Evolutionary conservation across 169 alveolate species (phyloP), one percentile per base, ranked within the genome.

Genomic region (Plasmodium blacklocki): DNA sequence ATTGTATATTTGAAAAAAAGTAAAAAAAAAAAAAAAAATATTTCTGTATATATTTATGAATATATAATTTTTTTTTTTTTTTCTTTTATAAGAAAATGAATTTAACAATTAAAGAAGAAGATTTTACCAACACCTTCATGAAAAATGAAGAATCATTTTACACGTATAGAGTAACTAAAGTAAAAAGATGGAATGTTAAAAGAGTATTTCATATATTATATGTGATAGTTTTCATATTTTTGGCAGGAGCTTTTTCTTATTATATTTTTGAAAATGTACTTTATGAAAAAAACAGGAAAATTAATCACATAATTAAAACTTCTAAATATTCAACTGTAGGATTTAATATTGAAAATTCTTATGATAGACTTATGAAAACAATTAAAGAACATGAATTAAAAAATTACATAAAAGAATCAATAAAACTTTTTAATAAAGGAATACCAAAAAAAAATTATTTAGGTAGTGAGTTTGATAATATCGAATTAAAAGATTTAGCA

Each of bases 401-500:
- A 15, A 73, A 56, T 56, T 73, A 73, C 39, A 15, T 73, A 0
- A 73, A 52, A 39, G 87, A 73, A n/a, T 29, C 87, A 5, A n/a
- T 12, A 14, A 73, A 56, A 11, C 59, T 73, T 8, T 56, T 56
- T 39, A 73, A 73, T 52, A 29, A 54, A 3, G 87, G 87, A 15
- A 29, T 29, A 29, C 9, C 59, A 43, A 73, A 73, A 56, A 19
- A 56, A 12, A 58, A 32, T 18, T 58, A 75, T 18, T 63, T 75
- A 43, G 74, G 45, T 43, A 75, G 63, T 39, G 64, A 75, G 8
- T 32, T 29, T 62, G 88, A 75, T 62, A 64, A n/a, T 5, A 47
- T 75, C n/a, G 88, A 75, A 75, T 75, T 75, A 47, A 64, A 59
- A 3, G 75, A 75, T 39, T 18, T 45, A 29, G 52, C 74, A 39